Evolutionary conservation across 768 basidiomycete species (phyloP).

Genomic region (Strobilomyces confusus): DNA sequence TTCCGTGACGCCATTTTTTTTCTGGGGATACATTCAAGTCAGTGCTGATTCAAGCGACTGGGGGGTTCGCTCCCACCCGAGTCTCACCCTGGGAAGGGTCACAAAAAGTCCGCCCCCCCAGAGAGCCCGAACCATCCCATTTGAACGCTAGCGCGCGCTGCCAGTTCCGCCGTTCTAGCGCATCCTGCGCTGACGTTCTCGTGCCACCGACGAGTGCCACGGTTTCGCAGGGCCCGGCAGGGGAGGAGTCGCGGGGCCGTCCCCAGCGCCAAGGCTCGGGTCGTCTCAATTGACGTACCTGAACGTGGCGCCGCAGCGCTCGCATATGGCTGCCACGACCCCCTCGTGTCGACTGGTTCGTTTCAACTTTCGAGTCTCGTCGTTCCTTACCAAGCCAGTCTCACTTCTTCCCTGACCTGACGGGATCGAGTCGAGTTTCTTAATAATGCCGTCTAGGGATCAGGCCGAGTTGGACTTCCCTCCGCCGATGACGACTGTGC

Average conservation of each 20-base stretch:
- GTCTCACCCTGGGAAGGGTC: conserved; percentile 6
- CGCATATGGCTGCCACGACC: neutral
- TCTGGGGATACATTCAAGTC: too few relatives aligned
- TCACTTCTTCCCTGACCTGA: conserved; percentile 3
- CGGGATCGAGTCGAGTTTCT: neutral
- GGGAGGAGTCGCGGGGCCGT: neutral
- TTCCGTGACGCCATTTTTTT: neutral
- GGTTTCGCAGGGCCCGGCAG: neutral
- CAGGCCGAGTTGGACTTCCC: neutral
- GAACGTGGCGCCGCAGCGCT: neutral
- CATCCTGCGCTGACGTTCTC: neutral
- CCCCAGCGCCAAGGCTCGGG: conserved; percentile 2
- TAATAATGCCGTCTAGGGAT: conserved; percentile 4
- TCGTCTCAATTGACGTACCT: conserved; percentile 16
- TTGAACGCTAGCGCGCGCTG: conserved; percentile 1
- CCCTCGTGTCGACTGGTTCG: conserved; percentile 1
- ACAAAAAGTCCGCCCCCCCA: neutral
- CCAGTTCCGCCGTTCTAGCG: neutral
- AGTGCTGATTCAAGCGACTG: too few relatives aligned
- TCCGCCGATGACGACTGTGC: conserved; percentile 12
- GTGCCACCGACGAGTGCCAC: neutral
- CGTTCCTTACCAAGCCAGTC: neutral
- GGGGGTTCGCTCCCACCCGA: neutral
- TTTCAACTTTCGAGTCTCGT: conserved; percentile 9
- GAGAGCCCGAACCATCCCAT: neutral